Percentiles rank a stretch among this genome's conserved stretches.
These are phyloP conservation scores for Coemansia aciculifera DNA, from an alignment of 192 early-diverging fungal species.

Conservation along the genomic window DNA sequence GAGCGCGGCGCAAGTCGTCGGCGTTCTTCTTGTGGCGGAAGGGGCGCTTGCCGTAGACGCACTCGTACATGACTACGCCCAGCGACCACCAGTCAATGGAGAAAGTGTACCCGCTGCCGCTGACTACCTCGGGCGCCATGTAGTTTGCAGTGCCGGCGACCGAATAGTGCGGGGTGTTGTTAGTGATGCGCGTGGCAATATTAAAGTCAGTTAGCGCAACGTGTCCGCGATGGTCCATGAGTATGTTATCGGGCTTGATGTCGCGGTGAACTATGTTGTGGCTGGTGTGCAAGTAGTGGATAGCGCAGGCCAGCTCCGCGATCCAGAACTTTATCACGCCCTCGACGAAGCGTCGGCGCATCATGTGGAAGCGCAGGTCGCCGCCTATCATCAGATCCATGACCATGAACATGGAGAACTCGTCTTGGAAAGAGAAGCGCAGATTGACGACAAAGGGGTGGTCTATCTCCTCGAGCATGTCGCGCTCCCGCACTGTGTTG, in stretches of 20 bases:
- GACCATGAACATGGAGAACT: conserved; percentile 85
- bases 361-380: conserved; percentile 75
- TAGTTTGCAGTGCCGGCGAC: conserved; percentile 64
- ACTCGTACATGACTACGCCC: conserved; percentile 84
- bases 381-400: conserved; percentile 91
- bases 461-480: conserved; percentile 77
- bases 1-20: conserved; percentile 31
- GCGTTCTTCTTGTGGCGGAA: conserved; percentile 48
- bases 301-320: conserved; percentile 78
- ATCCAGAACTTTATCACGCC: conserved; percentile 75
- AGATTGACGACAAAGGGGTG: conserved; percentile 80
- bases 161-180: conserved; percentile 23
- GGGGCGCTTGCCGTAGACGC: conserved; percentile 72
- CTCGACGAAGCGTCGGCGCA: conserved; percentile 59
- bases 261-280: conserved; percentile 82
- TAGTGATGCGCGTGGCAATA: conserved; percentile 70
- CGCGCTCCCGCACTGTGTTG: conserved; percentile 84
- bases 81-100: conserved; percentile 93
- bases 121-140: conserved; percentile 75
- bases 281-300: conserved; percentile 75
- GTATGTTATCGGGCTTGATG: conserved; percentile 83
- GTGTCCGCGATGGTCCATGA: conserved; percentile 74
- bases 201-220: conserved; percentile 90
- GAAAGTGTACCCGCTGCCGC: conserved; percentile 62
- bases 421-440: conserved; percentile 92